A percentile compares a stretch with the other conserved stretches of the same genome.
Evolutionary conservation across 345 rosid species (phyloP).

Genomic region (Heritiera fomes): DNA sequence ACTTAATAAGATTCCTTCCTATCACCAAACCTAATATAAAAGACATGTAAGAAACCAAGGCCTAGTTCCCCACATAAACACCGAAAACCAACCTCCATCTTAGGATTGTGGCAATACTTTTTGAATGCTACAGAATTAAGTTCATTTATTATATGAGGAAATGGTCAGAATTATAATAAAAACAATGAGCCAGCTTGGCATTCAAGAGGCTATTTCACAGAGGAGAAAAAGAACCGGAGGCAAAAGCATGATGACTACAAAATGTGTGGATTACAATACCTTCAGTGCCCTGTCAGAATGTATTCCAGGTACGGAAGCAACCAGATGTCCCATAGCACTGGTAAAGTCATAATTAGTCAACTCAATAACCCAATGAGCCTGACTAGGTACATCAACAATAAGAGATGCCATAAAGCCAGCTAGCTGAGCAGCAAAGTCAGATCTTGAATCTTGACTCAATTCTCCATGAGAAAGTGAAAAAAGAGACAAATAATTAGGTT

Average conservation of each 20-base stretch:
- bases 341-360: slow-evolving; percentile 75
- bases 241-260: slow-evolving; percentile 26
- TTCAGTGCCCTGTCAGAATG: slow-evolving; percentile 51
- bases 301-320: slow-evolving; percentile 87
- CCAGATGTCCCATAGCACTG: slow-evolving; percentile 64
- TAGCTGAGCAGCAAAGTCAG: slow-evolving; percentile 86
- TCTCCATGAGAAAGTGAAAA: slow-evolving; percentile 48
- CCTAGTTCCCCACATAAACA: slow-evolving; percentile 3
- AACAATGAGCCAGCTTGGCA: neutral
- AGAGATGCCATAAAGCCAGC: slow-evolving; percentile 90
- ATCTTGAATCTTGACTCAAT: slow-evolving; percentile 36
- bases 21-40: neutral
- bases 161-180: slow-evolving; percentile 2
- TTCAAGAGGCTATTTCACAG: slow-evolving; percentile 6
- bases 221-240: neutral
- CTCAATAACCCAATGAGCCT: slow-evolving; percentile 80
- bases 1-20: slow-evolving; percentile 11
- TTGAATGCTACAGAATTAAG: neutral
- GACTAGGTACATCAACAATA: slow-evolving; percentile 74
- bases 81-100: slow-evolving; percentile 12
- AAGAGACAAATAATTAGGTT: slow-evolving; percentile 67
- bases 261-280: slow-evolving; percentile 18
- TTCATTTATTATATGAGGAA: neutral
- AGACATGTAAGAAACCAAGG: neutral
- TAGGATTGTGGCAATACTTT: neutral